Evolutionary conservation across 495 filamentous ascomycete genomes (phyloP).

Genomic region (Daldinia loculata): DNA sequence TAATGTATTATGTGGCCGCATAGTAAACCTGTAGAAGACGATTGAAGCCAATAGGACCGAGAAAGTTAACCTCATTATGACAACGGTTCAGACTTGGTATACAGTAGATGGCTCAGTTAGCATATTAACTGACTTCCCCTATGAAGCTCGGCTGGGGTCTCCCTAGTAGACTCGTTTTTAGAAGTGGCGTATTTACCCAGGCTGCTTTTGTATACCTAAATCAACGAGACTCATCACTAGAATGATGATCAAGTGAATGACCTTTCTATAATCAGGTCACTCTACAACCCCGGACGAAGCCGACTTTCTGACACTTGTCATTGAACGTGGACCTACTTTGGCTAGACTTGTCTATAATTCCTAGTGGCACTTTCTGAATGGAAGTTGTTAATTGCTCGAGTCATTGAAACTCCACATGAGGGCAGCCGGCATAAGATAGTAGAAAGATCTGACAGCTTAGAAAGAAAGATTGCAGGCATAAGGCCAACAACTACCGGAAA

Average conservation of each 20-base stretch:
- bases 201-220: neutral
- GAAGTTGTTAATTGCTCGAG: constrained; percentile 3
- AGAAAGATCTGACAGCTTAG: constrained; percentile 16
- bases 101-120: constrained; percentile 11
- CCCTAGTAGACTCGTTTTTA: neutral
- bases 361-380: neutral
- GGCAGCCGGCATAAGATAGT: neutral
- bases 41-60: neutral
- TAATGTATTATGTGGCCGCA: neutral
- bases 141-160: neutral
- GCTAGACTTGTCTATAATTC: constrained; percentile 1
- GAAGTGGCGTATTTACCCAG: too few relatives aligned
- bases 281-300: constrained; percentile 11
- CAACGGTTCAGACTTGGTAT: neutral
- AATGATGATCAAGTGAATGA: neutral
- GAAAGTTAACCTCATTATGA: neutral
- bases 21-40: neutral
- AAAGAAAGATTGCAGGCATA: constrained; percentile 16
- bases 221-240: neutral
- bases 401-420: constrained; percentile 16
- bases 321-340: neutral
- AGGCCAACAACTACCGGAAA: constrained; percentile 13
- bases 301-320: constrained; percentile 1
- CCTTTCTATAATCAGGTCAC: neutral
- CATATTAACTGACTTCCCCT: neutral